A percentile compares a stretch with the other conserved stretches of the same genome.
These are phyloP conservation scores for Lathyrus aphaca DNA, from an alignment of 306 rosid species.

Conservation along the genomic window DNA sequence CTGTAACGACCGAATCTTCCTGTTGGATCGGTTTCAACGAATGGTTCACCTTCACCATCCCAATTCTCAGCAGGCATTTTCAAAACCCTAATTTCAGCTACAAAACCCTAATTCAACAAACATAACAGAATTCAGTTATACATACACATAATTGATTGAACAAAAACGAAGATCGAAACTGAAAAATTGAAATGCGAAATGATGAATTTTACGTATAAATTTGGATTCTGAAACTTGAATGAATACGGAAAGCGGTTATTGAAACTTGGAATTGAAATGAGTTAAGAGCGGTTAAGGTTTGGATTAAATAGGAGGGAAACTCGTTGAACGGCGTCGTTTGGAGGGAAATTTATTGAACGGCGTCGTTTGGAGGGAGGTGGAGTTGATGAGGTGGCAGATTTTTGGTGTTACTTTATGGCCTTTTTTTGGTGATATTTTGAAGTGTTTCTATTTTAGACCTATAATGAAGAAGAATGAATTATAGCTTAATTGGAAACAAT, in stretches of 20 bases:
- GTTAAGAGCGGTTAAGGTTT: neutral
- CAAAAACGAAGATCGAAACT: neutral
- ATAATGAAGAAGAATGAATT: neutral
- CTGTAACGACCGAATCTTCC: conserved; percentile 79
- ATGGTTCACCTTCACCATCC: conserved; percentile 63
- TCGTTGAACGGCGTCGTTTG: conserved; percentile 4
- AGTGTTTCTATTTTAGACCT: neutral
- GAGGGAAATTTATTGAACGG: neutral
- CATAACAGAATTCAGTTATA: neutral
- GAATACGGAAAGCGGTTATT: neutral
- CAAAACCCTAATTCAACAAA: neutral
- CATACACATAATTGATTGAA: neutral
- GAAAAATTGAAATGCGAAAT: neutral
- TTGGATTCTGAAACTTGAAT: neutral
- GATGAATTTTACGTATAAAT: neutral
- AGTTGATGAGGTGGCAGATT: conserved; percentile 32
- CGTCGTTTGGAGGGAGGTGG: neutral
- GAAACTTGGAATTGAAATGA: neutral
- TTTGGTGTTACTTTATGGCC: neutral
- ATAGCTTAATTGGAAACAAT: neutral
- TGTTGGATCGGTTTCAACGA: conserved; percentile 83
- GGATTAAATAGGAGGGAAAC: conserved; percentile 24
- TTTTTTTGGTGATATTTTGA: neutral
- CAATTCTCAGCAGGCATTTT: conserved; percentile 71
- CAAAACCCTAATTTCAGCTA: conserved; percentile 34